Percentiles rank a stretch among this genome's conserved stretches.
Evolutionary conservation across 768 basidiomycete species (phyloP).

Genomic region (Mycena rebaudengoi): DNA sequence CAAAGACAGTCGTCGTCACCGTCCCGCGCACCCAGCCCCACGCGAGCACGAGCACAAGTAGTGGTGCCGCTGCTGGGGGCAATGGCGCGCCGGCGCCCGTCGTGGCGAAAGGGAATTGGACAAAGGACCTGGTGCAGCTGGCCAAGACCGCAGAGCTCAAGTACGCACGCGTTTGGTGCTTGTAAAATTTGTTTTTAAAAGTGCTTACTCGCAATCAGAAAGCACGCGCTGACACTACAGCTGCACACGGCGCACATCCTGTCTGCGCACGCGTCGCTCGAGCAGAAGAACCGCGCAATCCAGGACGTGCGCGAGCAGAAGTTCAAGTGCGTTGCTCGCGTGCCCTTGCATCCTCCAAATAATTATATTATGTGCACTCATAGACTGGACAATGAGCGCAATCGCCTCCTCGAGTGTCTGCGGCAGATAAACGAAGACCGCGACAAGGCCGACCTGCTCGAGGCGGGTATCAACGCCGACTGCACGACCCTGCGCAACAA

Average conservation of each 20-base stretch:
- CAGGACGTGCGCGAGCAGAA: constrained; percentile 87
- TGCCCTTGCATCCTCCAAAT: neutral
- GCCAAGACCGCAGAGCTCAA: constrained; percentile 91
- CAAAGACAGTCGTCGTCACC: too few relatives aligned
- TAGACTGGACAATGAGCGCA: constrained; percentile 81
- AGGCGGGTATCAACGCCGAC: constrained; percentile 75
- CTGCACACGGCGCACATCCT: constrained; percentile 89
- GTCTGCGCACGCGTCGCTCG: constrained; percentile 81
- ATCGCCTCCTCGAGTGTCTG: constrained; percentile 70
- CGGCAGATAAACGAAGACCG: constrained; percentile 84
- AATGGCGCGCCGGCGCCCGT: constrained; percentile 13
- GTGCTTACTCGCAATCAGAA: constrained; percentile 4
- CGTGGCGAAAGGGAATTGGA: constrained; percentile 87
- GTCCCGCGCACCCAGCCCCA: too few relatives aligned
- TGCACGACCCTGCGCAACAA: constrained; percentile 73
- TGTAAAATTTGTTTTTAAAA: neutral
- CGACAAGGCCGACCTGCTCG: constrained; percentile 76
- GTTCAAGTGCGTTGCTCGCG: constrained; percentile 67
- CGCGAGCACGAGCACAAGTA: neutral
- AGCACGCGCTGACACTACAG: constrained; percentile 85
- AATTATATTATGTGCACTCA: neutral
- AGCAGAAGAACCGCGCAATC: constrained; percentile 79
- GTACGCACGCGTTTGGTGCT: constrained; percentile 52
- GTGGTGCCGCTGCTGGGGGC: neutral
- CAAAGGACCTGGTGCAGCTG: constrained; percentile 83